Base-by-base conservation (phyloP, 257 asterid species). In the Solanum rostratum region DNA sequence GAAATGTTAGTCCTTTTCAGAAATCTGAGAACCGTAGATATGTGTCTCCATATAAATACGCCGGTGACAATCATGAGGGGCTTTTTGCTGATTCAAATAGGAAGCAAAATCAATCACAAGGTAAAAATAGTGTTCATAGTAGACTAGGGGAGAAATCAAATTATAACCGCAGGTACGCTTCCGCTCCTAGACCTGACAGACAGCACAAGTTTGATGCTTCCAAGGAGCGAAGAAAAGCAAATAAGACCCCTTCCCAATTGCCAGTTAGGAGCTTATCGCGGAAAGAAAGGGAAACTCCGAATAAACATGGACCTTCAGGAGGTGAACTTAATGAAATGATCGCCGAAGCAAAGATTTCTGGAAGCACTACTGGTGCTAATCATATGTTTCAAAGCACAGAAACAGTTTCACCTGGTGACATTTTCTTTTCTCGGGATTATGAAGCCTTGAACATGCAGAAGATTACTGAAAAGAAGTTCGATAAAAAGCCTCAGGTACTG, bases 311-410 rank as follows among this genome's bases (percentile, higher is more conserved):
- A 46, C 92, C 93, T 15, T 86, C 93, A 0, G 93, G 90, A 2
- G 94, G 97, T 11, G 93, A 94, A 88, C 90, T 93, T 87, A 93
- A 93, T 43, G 97, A 92, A 90, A 94, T 92, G 84, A 89, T 92
- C 24, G 95, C 94, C 0, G 88, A 90, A 59, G 93, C 91, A 22
- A 92, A 87, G 87, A 68, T 91, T 83, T 88, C 91, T 11, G 85
- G 83, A 71, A 89, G 83, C 11, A 55, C 80, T 55, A 79, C 83
- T 52, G 87, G 66, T 49, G 41, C 68, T 43, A 87, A 30, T 83
- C 79, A 82, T 29, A 78, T 81, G 83, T 85, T 88, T 15, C 89
- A 88, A 52, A 94, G 95, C 90, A 89, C 91, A n/a, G 98, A 92
- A 18, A 89, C 98, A 30, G 85, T 91, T 53, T 87, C 93, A 18